These are phyloP conservation scores for Aurinia saxatilis DNA, from an alignment of 345 rosid genomes.

Conservation along the genomic window DNA sequence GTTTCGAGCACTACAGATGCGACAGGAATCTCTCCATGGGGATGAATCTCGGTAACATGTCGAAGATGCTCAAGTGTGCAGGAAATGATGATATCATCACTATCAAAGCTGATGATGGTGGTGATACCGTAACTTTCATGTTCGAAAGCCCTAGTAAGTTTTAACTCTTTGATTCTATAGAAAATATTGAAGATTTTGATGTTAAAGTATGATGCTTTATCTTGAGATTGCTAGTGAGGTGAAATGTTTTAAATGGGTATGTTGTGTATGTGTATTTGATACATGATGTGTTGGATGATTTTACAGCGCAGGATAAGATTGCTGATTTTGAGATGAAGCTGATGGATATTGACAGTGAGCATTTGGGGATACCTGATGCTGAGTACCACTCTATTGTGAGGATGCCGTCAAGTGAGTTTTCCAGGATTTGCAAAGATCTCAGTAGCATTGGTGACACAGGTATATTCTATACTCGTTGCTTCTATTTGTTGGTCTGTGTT, in stretches of 20 bases:
- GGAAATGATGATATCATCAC: conserved; percentile 97
- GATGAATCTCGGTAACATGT: conserved; percentile 81
- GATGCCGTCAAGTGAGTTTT: conserved; percentile 87
- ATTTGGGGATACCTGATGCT: conserved; percentile 93
- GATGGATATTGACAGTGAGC: conserved; percentile 98
- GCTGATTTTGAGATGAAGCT: conserved; percentile 94
- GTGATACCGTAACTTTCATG: conserved; percentile 97
- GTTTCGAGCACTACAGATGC: conserved; percentile 96
- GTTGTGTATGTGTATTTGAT: too few relatives aligned
- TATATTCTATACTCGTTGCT: background rate
- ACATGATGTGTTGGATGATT: background rate
- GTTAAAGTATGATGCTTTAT: too few relatives aligned
- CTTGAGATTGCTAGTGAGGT: background rate
- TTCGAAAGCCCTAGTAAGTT: conserved; percentile 92
- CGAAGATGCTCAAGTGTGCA: conserved; percentile 93
- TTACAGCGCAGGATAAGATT: conserved; percentile 86
- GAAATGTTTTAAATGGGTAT: too few relatives aligned
- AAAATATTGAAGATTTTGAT: too few relatives aligned
- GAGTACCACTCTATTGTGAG: conserved; percentile 90
- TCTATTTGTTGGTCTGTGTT: background rate
- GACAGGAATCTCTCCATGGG: conserved; percentile 94
- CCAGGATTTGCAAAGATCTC: conserved; percentile 85
- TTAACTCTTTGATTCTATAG: background rate
- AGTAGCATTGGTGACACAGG: conserved; percentile 93
- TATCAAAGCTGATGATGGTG: conserved; percentile 90